phyloP scores from a whole-genome alignment of 495 filamentous ascomycete genomes.

The Xylaria palmicola region DNA sequence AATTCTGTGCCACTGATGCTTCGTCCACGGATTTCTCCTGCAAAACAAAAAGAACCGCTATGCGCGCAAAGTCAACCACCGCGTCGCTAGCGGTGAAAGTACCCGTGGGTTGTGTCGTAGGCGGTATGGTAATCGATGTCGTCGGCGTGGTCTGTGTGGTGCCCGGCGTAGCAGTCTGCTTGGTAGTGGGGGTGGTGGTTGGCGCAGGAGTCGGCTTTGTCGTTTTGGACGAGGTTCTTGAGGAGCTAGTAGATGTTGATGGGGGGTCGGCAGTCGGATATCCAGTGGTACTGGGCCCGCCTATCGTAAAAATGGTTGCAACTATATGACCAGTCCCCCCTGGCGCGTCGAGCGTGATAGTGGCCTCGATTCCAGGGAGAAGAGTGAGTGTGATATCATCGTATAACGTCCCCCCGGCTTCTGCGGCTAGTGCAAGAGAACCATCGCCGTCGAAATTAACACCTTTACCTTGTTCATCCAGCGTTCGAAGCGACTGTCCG shows the following conservation, averaged over 20 bases:
- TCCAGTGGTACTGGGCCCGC: neutral
- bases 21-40: constrained; percentile 51
- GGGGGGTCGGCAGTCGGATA: neutral
- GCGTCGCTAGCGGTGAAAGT: constrained; percentile 46
- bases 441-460: constrained; percentile 15
- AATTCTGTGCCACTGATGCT: constrained; percentile 57
- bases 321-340: constrained; percentile 12
- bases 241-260: constrained; percentile 18
- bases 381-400: constrained; percentile 39
- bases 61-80: constrained; percentile 64
- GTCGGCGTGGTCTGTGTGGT: constrained; percentile 26
- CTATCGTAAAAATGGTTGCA: constrained; percentile 23
- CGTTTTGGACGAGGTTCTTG: constrained; percentile 15
- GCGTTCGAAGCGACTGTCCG: constrained; percentile 43
- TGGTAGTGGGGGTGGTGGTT: constrained; percentile 18
- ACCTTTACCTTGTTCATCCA: constrained; percentile 24
- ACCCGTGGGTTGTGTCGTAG: constrained; percentile 25
- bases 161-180: constrained; percentile 28
- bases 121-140: constrained; percentile 20
- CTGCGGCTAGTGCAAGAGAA: constrained; percentile 21
- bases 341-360: constrained; percentile 27
- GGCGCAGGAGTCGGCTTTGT: constrained; percentile 28
- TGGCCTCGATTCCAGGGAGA: constrained; percentile 28
- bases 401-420: neutral
- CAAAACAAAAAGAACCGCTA: constrained; percentile 61